phyloP scores from a whole-genome alignment of 805 yeast species.

The Metahyphopichia silvanorum region DNA sequence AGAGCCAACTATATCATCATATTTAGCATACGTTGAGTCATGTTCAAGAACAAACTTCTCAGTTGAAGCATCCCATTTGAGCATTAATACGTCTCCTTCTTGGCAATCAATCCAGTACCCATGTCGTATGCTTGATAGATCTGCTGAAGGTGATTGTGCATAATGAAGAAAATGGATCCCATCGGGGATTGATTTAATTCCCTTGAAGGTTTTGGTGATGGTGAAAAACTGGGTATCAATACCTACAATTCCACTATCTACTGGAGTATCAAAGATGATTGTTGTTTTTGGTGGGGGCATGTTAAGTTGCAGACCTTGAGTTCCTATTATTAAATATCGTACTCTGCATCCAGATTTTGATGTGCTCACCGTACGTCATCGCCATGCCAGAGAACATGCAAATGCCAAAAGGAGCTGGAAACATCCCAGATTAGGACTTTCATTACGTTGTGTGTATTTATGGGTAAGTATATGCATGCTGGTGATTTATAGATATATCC shows the following conservation, averaged over 20 bases:
- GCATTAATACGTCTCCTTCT: slow-evolving; percentile 28
- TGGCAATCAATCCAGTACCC: slow-evolving; percentile 38
- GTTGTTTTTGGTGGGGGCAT: slow-evolving; percentile 27
- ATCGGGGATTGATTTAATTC: slow-evolving; percentile 47
- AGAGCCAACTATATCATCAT: slow-evolving; percentile 21
- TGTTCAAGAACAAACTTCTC: slow-evolving; percentile 20
- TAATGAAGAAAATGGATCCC: slow-evolving; percentile 59
- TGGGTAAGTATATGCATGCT: too few species aligned
- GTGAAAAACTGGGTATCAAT: slow-evolving; percentile 50
- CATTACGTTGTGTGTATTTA: too few species aligned
- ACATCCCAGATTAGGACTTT: too few species aligned
- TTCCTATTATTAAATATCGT: too few species aligned
- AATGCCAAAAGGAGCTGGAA: too few species aligned
- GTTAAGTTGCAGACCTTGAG: too few species aligned
- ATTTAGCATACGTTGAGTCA: slow-evolving; percentile 23
- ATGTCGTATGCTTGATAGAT: slow-evolving; percentile 23
- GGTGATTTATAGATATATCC: too few species aligned
- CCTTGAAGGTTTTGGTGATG: slow-evolving; percentile 37
- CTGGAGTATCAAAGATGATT: slow-evolving; percentile 10
- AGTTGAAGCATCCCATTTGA: slow-evolving; percentile 31
- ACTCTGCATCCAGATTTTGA: too few species aligned
- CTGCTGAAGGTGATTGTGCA: slow-evolving; percentile 16
- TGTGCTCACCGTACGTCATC: too few species aligned
- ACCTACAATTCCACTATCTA: slow-evolving; percentile 30
- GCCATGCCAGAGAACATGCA: too few species aligned